Conservation (phyloP, 2,329 filamentous ascomycete species). For the Trematosphaeria pertusa region DNA sequence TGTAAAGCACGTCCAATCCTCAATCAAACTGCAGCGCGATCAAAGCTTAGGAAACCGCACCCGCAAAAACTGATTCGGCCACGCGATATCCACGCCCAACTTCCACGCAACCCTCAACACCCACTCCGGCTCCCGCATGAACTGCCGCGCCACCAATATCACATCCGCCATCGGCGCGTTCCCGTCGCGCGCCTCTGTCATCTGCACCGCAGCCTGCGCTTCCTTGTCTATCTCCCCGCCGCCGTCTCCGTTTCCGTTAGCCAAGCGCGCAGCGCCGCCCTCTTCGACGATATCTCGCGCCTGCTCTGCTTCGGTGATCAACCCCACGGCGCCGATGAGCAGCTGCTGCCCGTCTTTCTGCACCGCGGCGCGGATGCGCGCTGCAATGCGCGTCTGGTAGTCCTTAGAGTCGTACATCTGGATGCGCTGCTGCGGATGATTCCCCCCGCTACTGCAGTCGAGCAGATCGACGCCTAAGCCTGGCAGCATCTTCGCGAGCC, state of each 20-base stretch:
- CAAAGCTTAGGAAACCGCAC: conserved; percentile 41
- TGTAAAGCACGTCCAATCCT: no score
- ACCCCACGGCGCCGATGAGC: conserved; percentile 60
- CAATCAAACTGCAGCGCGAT: no score
- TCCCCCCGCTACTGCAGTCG: conserved; percentile 56
- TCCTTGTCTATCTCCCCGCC: conserved; percentile 35
- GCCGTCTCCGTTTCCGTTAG: conserved; percentile 23
- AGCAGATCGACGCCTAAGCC: conserved; percentile 53
- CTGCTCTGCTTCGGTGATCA: conserved; percentile 62
- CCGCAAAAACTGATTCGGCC: conserved; percentile 56
- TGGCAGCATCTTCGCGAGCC: conserved; percentile 51
- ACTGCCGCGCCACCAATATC: conserved; percentile 61
- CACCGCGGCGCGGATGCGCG: conserved; percentile 52
- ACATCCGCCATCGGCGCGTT: conserved; percentile 54
- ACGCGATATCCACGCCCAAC: conserved; percentile 56
- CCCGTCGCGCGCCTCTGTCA: conserved; percentile 43
- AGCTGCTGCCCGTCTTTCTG: conserved; percentile 47
- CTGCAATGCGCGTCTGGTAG: conserved; percentile 59
- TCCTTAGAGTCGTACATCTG: conserved; percentile 50
- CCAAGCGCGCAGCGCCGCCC: conserved; percentile 23
- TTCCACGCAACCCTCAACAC: conserved; percentile 59
- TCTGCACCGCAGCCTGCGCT: conserved; percentile 37
- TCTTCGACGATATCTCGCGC: conserved; percentile 54
- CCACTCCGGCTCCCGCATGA: conserved; percentile 64
- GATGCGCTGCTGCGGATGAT: conserved; percentile 52